phyloP scores from a whole-genome alignment of 2,329 filamentous ascomycete species.

The Colletotrichum shisoi region DNA sequence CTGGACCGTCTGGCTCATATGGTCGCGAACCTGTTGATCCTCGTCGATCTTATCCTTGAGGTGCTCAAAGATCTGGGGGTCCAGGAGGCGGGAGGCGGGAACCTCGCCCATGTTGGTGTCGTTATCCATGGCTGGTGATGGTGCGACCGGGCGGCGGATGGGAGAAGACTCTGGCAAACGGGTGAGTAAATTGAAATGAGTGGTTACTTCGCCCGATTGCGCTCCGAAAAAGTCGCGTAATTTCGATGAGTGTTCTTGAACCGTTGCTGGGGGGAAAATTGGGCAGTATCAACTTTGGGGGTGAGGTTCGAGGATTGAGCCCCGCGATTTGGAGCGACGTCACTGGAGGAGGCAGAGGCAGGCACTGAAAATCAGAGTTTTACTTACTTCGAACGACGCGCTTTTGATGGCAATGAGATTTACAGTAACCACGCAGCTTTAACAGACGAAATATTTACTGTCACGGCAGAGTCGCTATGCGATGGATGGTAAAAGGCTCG shows the following conservation, averaged over 20 bases:
- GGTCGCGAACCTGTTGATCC: constrained; percentile 81
- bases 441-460: not conserved
- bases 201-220: not conserved
- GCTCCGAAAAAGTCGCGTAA: no score
- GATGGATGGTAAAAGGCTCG: not conserved
- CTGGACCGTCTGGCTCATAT: constrained; percentile 81
- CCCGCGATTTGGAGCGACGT: constrained; percentile 18
- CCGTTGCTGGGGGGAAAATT: not conserved
- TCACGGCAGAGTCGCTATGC: not conserved
- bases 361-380: constrained; percentile 30
- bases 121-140: constrained; percentile 36
- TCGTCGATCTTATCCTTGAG: constrained; percentile 91
- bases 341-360: constrained; percentile 5
- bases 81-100: constrained; percentile 56
- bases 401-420: not conserved
- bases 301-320: constrained; percentile 4
- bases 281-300: not conserved
- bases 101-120: constrained; percentile 40
- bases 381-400: constrained; percentile 12
- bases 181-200: not conserved
- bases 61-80: constrained; percentile 84
- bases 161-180: not conserved
- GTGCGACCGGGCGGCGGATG: not conserved
- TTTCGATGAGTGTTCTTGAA: not conserved
- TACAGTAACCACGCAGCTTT: not conserved